These are phyloP conservation scores for Pseudocercospora cruenta DNA, from an alignment of 2,329 filamentous ascomycete species.

Conservation along the genomic window DNA sequence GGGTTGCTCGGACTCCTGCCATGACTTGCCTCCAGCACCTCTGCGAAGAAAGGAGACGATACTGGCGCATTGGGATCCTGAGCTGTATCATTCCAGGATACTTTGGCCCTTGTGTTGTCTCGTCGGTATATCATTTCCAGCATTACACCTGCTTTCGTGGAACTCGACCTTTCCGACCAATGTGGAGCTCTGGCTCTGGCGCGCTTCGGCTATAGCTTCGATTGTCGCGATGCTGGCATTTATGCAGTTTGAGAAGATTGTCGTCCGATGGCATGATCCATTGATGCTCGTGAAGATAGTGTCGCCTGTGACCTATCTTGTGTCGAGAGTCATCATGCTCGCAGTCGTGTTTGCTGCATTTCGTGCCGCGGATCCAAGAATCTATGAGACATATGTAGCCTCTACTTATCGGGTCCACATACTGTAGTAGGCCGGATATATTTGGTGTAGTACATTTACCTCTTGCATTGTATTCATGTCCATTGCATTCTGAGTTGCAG, in stretches of 20 bases:
- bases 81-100: conserved; percentile 30
- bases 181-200: conserved; percentile 39
- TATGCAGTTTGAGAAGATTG: conserved; percentile 27
- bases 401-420: conserved; percentile 15
- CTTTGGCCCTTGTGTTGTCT: conserved; percentile 31
- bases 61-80: conserved; percentile 32
- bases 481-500: too few species aligned
- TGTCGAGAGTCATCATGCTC: conserved; percentile 17
- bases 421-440: background rate
- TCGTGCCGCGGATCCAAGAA: conserved; percentile 13
- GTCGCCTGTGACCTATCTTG: conserved; percentile 18
- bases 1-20: conserved; percentile 2
- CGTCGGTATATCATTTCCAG: conserved; percentile 34
- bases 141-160: conserved; percentile 41
- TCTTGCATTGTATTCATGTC: too few species aligned
- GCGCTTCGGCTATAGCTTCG: conserved; percentile 33
- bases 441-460: too few species aligned
- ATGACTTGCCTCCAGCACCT: conserved; percentile 3
- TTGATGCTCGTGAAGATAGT: conserved; percentile 23
- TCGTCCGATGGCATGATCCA: conserved; percentile 21
- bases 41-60: conserved; percentile 23
- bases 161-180: conserved; percentile 37
- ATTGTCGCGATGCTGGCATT: conserved; percentile 34
- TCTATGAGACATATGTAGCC: conserved; percentile 19
- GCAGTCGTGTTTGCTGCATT: conserved; percentile 19